These are phyloP conservation scores for Neofusicoccum sp. DNA, from an alignment of 2,329 filamentous ascomycete species.

Conservation along the genomic window DNA sequence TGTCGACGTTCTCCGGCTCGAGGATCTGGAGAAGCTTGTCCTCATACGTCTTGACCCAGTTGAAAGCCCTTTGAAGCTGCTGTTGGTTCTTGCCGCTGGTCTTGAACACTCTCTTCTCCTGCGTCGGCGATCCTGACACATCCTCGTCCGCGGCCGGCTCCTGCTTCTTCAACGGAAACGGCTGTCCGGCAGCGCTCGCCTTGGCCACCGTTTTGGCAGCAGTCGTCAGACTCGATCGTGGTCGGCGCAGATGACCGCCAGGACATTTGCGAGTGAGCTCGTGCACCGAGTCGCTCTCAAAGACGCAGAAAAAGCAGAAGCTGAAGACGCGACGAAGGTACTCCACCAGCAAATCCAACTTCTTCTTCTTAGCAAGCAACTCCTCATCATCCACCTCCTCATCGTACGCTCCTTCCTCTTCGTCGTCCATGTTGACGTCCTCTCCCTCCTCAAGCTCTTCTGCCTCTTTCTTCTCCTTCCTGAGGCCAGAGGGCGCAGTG, in stretches of 20 bases:
- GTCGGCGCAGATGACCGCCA: slow-evolving; percentile 92
- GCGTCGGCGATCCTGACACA: slow-evolving; percentile 64
- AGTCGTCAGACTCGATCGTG: slow-evolving; percentile 80
- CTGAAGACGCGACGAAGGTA: slow-evolving; percentile 96
- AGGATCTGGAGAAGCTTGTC: slow-evolving; percentile 93
- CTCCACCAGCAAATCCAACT: slow-evolving; percentile 91
- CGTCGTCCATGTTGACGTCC: slow-evolving; percentile 61
- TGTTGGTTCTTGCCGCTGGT: slow-evolving; percentile 79
- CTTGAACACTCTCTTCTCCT: slow-evolving; percentile 71
- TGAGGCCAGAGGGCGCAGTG: slow-evolving; percentile 54
- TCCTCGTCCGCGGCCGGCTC: slow-evolving; percentile 64
- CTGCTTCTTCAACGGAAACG: slow-evolving; percentile 82
- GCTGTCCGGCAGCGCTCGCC: slow-evolving; percentile 79
- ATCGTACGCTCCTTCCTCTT: slow-evolving; percentile 63
- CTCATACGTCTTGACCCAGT: slow-evolving; percentile 98
- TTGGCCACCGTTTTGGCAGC: slow-evolving; percentile 82
- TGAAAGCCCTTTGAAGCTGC: slow-evolving; percentile 91
- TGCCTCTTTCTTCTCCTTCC: slow-evolving; percentile 65
- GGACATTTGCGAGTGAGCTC: slow-evolving; percentile 95
- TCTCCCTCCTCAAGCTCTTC: slow-evolving; percentile 70
- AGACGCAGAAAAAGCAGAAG: slow-evolving; percentile 99
- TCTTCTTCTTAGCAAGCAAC: slow-evolving; percentile 90
- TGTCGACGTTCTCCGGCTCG: slow-evolving; percentile 83
- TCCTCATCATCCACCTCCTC: slow-evolving; percentile 92
- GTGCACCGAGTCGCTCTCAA: slow-evolving; percentile 96